Evolutionary conservation across 2,329 filamentous ascomycete species (phyloP).

Genomic region (Epichloe amarillans): DNA sequence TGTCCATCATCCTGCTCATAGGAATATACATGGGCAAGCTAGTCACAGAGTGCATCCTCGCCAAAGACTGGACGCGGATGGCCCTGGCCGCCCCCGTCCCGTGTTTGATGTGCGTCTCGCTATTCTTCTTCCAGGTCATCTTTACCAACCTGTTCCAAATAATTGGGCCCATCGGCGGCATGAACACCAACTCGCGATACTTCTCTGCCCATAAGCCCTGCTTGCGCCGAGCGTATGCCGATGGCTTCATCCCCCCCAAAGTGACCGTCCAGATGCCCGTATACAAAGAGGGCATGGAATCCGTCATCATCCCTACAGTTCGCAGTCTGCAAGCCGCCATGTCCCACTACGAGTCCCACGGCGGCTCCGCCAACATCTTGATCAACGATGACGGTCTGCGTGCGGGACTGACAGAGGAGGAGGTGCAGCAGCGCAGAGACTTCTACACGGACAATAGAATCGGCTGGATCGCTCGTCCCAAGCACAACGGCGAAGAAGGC

Average conservation of each 20-base stretch:
- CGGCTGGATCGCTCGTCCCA: conserved; percentile 32
- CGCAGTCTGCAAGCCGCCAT: conserved; percentile 35
- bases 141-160: conserved; percentile 28
- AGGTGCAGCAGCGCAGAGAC: conserved; percentile 27
- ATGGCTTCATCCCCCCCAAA: conserved; percentile 25
- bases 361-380: conserved; percentile 37
- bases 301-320: conserved; percentile 35
- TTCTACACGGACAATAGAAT: conserved; percentile 37
- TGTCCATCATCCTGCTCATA: conserved; percentile 25
- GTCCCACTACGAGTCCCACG: conserved; percentile 33
- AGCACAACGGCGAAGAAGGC: conserved; percentile 30
- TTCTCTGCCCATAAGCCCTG: conserved; percentile 27
- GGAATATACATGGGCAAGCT: conserved; percentile 24
- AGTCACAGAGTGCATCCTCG: conserved; percentile 24
- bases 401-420: conserved; percentile 28
- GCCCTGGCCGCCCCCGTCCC: conserved; percentile 22
- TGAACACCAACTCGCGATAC: conserved; percentile 29
- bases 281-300: conserved; percentile 27
- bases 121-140: conserved; percentile 32
- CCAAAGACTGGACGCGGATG: conserved; percentile 23
- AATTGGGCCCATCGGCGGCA: conserved; percentile 32
- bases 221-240: conserved; percentile 18
- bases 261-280: conserved; percentile 23
- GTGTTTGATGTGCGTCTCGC: conserved; percentile 20
- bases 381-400: conserved; percentile 52